These are phyloP conservation scores for Vigna trinervia DNA, from an alignment of 306 rosid species.

Conservation along the genomic window DNA sequence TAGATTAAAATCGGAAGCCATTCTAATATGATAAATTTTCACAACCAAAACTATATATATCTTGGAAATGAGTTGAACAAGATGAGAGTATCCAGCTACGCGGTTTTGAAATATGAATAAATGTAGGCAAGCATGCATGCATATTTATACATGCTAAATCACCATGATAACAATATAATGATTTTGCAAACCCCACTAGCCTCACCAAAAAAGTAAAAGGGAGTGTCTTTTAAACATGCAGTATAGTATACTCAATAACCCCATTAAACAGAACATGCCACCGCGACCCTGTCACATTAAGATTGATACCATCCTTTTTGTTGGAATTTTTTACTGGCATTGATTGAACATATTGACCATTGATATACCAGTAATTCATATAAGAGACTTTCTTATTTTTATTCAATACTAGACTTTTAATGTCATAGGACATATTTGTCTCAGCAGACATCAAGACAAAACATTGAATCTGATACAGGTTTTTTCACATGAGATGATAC, in stretches of 20 bases:
- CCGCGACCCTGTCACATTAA: neutral
- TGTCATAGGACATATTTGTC: too few relatives aligned
- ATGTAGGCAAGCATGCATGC: slow-evolving; percentile 50
- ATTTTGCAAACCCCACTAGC: slow-evolving; percentile 42
- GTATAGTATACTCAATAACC: slow-evolving; percentile 31
- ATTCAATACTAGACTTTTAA: too few relatives aligned
- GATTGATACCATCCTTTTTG: neutral
- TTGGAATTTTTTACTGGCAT: too few relatives aligned
- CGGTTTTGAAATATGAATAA: slow-evolving; percentile 37
- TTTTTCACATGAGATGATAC: too few relatives aligned
- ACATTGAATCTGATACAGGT: too few relatives aligned
- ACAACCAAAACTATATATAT: neutral
- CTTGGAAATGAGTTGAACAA: slow-evolving; percentile 28
- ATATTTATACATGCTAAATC: slow-evolving; percentile 45
- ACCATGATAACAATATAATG: slow-evolving; percentile 41
- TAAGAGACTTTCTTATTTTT: too few relatives aligned
- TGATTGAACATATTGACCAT: too few relatives aligned
- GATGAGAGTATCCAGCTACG: slow-evolving; percentile 29
- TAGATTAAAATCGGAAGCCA: slow-evolving; percentile 61
- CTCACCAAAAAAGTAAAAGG: slow-evolving; percentile 5
- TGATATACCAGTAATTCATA: too few relatives aligned
- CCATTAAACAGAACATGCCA: slow-evolving; percentile 33
- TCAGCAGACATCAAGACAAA: too few relatives aligned
- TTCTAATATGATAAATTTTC: slow-evolving; percentile 38
- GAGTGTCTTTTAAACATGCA: neutral